phyloP scores from a whole-genome alignment of 2,329 filamentous ascomycete genomes.

The Aspergillus arachidicola region DNA sequence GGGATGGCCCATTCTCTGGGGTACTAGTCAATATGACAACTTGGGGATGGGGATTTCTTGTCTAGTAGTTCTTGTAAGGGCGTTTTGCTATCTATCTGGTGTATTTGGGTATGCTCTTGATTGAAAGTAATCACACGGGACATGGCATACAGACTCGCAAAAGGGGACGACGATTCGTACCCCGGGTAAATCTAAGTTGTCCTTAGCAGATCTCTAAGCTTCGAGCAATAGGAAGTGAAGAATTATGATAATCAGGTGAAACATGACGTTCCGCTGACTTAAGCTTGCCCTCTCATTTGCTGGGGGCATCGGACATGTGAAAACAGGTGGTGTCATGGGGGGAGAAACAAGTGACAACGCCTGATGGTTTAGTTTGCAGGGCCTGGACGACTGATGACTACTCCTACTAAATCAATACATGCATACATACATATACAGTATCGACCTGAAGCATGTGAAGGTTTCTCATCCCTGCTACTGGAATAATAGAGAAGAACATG shows the following conservation, averaged over 20 bases:
- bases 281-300: slow-evolving; percentile 10
- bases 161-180: not conserved
- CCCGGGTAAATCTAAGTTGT: not conserved
- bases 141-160: too few relatives aligned
- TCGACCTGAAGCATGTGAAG: slow-evolving; percentile 17
- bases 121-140: not conserved
- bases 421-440: not conserved
- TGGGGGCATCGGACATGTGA: slow-evolving; percentile 10
- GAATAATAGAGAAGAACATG: not conserved
- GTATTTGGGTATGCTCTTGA: not conserved
- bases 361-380: not conserved
- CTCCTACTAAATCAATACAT: not conserved
- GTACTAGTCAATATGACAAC: slow-evolving; percentile 1
- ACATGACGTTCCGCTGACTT: slow-evolving; percentile 16
- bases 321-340: slow-evolving; percentile 2
- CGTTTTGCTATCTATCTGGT: not conserved
- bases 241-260: not conserved
- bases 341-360: not conserved
- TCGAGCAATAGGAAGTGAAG: not conserved
- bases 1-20: not conserved
- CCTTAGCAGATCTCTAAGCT: not conserved
- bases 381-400: not conserved
- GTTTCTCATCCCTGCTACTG: not conserved
- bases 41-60: not conserved
- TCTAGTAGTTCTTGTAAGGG: not conserved